Conservation (phyloP, 2,329 filamentous ascomycete genomes). For the Chrysosporium keratinophilum region DNA sequence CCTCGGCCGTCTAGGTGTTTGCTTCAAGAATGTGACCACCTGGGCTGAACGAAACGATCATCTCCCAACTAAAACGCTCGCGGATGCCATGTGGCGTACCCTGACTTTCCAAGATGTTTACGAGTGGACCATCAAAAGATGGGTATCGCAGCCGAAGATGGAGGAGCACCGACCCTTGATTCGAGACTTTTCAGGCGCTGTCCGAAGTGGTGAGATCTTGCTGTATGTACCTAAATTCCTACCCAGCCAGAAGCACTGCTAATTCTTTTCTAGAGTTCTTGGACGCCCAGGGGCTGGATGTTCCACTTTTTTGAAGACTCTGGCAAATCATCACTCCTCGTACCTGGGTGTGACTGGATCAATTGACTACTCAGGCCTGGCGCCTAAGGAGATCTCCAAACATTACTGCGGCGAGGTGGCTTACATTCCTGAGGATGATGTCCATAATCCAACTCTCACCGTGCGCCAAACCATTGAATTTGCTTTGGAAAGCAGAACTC, state of each 20-base stretch:
- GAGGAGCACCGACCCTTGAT: constrained; percentile 45
- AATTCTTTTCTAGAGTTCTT: constrained; percentile 30
- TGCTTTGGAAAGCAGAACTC: constrained; percentile 36
- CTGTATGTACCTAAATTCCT: constrained; percentile 29
- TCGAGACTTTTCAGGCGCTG: constrained; percentile 54
- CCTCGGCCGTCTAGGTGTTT: constrained; percentile 48
- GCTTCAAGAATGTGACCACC: constrained; percentile 62
- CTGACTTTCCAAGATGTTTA: constrained; percentile 62
- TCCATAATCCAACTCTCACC: constrained; percentile 73
- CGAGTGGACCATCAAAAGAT: constrained; percentile 43
- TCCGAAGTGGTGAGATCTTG: constrained; percentile 57
- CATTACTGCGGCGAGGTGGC: constrained; percentile 68
- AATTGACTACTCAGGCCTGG: background rate
- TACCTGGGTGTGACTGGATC: background rate
- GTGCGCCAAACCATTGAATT: constrained; percentile 81
- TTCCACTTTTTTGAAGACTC: constrained; percentile 73
- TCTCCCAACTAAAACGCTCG: constrained; percentile 56
- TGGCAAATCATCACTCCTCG: constrained; percentile 45
- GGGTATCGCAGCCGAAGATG: constrained; percentile 34
- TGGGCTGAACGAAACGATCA: constrained; percentile 55
- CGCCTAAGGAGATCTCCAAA: constrained; percentile 50
- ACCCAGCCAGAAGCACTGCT: no score
- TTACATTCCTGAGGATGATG: constrained; percentile 77
- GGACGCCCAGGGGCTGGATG: constrained; percentile 48
- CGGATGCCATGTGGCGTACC: constrained; percentile 60